These are phyloP conservation scores for Aspergillus tamarii DNA, from an alignment of 2,329 filamentous ascomycete genomes.

Conservation along the genomic window DNA sequence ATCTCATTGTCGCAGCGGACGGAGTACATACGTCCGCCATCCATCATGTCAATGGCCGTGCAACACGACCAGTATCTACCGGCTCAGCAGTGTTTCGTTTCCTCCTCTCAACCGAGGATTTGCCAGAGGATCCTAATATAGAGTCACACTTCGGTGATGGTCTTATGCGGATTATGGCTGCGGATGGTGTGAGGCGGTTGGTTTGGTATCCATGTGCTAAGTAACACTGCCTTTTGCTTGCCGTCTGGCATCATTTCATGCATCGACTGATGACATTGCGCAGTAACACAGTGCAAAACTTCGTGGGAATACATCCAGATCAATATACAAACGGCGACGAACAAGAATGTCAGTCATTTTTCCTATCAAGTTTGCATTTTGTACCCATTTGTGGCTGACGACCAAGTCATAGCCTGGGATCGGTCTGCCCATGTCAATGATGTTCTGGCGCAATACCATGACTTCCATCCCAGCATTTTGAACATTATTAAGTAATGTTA, in stretches of 20 bases:
- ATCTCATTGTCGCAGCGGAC: not conserved
- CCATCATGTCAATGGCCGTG: not conserved
- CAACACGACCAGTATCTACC: not conserved
- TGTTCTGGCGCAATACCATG: not conserved
- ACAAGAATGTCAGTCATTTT: not conserved
- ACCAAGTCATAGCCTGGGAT: not conserved
- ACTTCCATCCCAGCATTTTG: not conserved
- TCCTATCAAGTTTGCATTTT: not conserved
- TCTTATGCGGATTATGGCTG: not conserved
- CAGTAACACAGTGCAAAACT: not conserved
- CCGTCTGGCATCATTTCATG: not conserved
- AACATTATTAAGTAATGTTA: not conserved
- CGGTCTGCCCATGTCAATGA: not conserved
- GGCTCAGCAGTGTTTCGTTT: not conserved
- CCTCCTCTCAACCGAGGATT: not conserved
- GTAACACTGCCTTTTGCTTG: not conserved
- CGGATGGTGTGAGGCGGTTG: not conserved
- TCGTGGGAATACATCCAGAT: not conserved
- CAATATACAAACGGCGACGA: not conserved
- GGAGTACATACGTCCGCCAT: not conserved
- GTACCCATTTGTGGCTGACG: not conserved
- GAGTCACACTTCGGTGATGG: not conserved
- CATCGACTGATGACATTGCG: not conserved
- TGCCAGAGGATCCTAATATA: not conserved
- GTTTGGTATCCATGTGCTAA: not conserved